Conservation (phyloP, 139 green algal species). For the Haematococcus sp. region DNA sequence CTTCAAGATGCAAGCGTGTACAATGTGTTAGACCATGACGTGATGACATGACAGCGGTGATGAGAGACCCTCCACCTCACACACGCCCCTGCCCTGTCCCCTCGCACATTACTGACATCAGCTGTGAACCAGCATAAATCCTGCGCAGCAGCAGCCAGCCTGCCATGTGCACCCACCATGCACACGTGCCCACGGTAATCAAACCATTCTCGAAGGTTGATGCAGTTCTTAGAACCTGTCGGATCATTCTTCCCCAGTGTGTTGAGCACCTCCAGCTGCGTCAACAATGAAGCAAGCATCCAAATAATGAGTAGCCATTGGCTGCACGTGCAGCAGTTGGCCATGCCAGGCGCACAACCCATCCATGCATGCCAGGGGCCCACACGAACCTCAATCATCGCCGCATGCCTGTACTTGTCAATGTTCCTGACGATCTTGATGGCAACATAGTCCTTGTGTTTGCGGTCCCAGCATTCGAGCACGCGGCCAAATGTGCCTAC, state of each 20-base stretch:
- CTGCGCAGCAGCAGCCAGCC: too few species aligned
- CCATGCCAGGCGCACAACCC: too few species aligned
- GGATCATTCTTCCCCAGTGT: conserved; percentile 80
- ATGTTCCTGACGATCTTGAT: conserved; percentile 98
- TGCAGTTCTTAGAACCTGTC: conserved; percentile 60
- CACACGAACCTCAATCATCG: conserved; percentile 96
- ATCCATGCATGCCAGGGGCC: too few species aligned
- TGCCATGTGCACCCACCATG: conserved; percentile 79
- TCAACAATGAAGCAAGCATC: too few species aligned
- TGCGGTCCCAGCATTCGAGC: conserved; percentile 97
- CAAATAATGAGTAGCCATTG: too few species aligned
- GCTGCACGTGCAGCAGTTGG: too few species aligned
- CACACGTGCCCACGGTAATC: conserved; percentile 96
- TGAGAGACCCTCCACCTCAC: too few species aligned
- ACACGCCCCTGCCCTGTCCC: too few species aligned
- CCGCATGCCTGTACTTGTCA: conserved; percentile 95
- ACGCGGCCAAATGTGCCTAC: conserved; percentile 68
- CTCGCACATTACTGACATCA: too few species aligned
- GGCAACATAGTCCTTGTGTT: conserved; percentile 76
- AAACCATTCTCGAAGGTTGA: conserved; percentile 92
- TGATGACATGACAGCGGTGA: not conserved
- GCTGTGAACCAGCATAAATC: too few species aligned
- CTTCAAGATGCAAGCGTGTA: conserved; percentile 47
- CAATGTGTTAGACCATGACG: not conserved
- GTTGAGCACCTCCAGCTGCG: conserved; percentile 86